phyloP scores from a whole-genome alignment of 768 basidiomycete species.

The Lactifluus pinguis region DNA sequence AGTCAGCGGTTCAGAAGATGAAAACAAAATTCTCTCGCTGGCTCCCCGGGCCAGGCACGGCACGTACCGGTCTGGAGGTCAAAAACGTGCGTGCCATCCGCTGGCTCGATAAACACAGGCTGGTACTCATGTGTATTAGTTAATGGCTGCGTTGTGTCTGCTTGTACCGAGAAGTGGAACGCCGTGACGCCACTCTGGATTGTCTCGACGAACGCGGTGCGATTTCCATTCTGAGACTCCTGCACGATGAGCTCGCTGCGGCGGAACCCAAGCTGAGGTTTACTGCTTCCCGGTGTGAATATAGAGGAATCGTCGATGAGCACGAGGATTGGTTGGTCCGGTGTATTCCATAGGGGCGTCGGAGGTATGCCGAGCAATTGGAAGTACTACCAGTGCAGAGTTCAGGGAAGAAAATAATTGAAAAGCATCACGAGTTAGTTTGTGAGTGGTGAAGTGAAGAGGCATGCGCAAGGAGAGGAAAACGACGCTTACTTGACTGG shows the following conservation, averaged over 20 bases:
- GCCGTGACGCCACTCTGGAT: constrained; percentile 38
- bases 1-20: background rate
- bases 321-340: constrained; percentile 44
- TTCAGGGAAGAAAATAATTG: background rate
- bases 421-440: background rate
- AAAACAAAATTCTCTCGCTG: no score
- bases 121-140: constrained; percentile 55
- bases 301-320: constrained; percentile 50
- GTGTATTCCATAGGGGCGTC: constrained; percentile 41
- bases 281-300: constrained; percentile 41
- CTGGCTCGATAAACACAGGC: constrained; percentile 52
- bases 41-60: no score
- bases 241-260: constrained; percentile 53
- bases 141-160: constrained; percentile 34
- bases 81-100: constrained; percentile 52
- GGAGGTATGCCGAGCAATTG: constrained; percentile 33
- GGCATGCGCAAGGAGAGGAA: background rate
- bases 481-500: constrained; percentile 36
- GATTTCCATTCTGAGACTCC: constrained; percentile 29
- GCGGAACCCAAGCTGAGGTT: constrained; percentile 47
- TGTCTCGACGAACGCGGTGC: constrained; percentile 26
- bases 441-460: background rate
- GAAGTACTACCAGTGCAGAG: constrained; percentile 31
- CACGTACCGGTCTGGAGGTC: constrained; percentile 37
- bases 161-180: constrained; percentile 43